These are phyloP conservation scores for Discostella pseudostelligera DNA, from an alignment of 108 stramenopile species.

Conservation along the genomic window DNA sequence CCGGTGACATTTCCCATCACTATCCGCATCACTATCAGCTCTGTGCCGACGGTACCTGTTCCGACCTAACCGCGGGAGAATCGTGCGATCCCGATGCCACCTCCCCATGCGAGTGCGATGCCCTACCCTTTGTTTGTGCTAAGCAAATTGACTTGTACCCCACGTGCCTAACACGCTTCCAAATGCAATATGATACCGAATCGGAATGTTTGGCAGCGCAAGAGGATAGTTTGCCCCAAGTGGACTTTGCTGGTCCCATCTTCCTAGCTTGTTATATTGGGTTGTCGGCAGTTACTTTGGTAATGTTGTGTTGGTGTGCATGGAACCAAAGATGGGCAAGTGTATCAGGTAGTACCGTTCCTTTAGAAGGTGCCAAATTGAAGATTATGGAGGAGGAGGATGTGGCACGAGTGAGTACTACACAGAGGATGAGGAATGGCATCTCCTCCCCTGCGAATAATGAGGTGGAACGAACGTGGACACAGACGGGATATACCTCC, in stretches of 20 bases:
- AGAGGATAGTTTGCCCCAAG: constrained; percentile 30
- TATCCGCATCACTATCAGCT: constrained; percentile 17
- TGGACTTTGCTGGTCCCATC: constrained; percentile 28
- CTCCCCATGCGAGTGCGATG: constrained; percentile 25
- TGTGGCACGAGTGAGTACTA: background rate
- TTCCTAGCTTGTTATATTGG: constrained; percentile 49
- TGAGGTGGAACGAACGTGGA: constrained; percentile 17
- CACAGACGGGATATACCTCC: constrained; percentile 58
- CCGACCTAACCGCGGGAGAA: constrained; percentile 25
- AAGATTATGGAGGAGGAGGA: constrained; percentile 6
- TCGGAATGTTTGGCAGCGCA: constrained; percentile 26
- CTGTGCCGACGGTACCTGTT: constrained; percentile 59
- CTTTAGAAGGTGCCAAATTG: constrained; percentile 10
- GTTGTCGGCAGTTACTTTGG: constrained; percentile 29
- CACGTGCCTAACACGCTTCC: constrained; percentile 17
- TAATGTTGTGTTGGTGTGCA: constrained; percentile 54
- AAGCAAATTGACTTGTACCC: constrained; percentile 30
- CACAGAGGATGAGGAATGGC: background rate
- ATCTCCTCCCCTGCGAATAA: background rate
- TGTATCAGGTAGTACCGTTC: constrained; percentile 34
- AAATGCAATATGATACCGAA: constrained; percentile 22
- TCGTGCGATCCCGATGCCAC: constrained; percentile 33
- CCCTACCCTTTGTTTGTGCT: constrained; percentile 19
- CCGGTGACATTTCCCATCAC: too few relatives aligned
- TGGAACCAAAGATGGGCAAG: constrained; percentile 52